Evolutionary conservation across 768 basidiomycete species (phyloP), one percentile per base, ranked within the genome.

Genomic region (Kwoniella heveanensis): DNA sequence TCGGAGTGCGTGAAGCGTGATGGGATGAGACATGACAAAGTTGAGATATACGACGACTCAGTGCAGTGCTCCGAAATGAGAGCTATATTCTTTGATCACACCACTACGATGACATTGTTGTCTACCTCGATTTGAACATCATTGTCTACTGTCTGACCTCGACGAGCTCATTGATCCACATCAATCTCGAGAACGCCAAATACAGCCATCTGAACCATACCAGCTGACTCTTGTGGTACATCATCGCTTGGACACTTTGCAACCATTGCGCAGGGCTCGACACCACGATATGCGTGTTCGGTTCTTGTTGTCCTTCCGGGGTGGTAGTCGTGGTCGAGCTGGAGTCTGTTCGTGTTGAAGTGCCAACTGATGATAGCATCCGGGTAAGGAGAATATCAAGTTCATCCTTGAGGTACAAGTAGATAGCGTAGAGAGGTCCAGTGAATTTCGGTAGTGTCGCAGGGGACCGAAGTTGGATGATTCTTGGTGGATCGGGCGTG

Each of bases 201-300:
- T 92, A 90, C 60, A 93, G 80, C 86, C 89, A 91, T 46, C 93
- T 85, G 82, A 92, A 95, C 92, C 92, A 94, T 47, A 86, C 85
- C 62, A 91, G 80, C 82, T 96, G 93, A 63, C 86, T 87, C 57
- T 80, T 65, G 69, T 96, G 93, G 61, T 83, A 80, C 64, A 80
- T 79, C 87, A 93, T 92, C 6, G 92, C 91, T 26, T 80, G 72
- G 13, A 89, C 73, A 2, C 88, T 85, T 24, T 75, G 82, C 55
- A 80, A 49, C 69, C 90, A 93, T 48, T 84, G 85, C 25, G 65
- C 60, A 36, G 85, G 74, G 29, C 87, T 85, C 6, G 88, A 85
- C 4, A 88, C 82, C 66, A 89, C 27, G 21, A 62, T 25, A 15
- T 44, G 19, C n/a, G 22, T 37, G 27, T 49, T 15, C 17, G 47